Percentiles rank a stretch among this genome's conserved stretches.
These are phyloP conservation scores for Venturia carpophila DNA, from an alignment of 2,329 filamentous ascomycete genomes.

Conservation along the genomic window DNA sequence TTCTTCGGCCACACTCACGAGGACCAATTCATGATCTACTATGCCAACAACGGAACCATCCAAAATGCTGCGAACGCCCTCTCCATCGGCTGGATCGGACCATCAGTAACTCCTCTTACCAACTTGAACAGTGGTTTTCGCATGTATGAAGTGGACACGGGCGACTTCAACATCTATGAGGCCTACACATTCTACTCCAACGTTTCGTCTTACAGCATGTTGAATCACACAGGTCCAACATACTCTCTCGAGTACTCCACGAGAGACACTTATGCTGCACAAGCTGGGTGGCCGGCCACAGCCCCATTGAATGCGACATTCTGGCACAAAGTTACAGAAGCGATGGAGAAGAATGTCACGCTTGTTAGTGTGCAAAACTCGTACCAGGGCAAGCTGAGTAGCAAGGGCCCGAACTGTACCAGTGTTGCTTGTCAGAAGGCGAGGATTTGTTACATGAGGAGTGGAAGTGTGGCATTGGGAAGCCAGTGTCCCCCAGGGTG, in stretches of 20 bases:
- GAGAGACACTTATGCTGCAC: constrained; percentile 40
- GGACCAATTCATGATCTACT: constrained; percentile 48
- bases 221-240: constrained; percentile 38
- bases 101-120: constrained; percentile 43
- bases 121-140: constrained; percentile 48
- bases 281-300: constrained; percentile 38
- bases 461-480: constrained; percentile 46
- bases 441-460: constrained; percentile 53
- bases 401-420: constrained; percentile 45
- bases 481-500: constrained; percentile 45
- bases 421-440: constrained; percentile 44
- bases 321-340: constrained; percentile 51
- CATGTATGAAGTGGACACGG: constrained; percentile 49
- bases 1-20: constrained; percentile 52
- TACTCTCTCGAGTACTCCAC: constrained; percentile 47
- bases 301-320: constrained; percentile 52
- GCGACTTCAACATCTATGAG: constrained; percentile 46
- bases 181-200: constrained; percentile 48
- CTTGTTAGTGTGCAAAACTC: constrained; percentile 46
- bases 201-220: constrained; percentile 37
- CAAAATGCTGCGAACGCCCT: constrained; percentile 37
- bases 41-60: constrained; percentile 44
- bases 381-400: constrained; percentile 46
- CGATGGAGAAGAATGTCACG: constrained; percentile 44
- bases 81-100: constrained; percentile 43